These are phyloP conservation scores for Neurospora sp. DNA, from an alignment of 495 filamentous ascomycete genomes.

Conservation along the genomic window DNA sequence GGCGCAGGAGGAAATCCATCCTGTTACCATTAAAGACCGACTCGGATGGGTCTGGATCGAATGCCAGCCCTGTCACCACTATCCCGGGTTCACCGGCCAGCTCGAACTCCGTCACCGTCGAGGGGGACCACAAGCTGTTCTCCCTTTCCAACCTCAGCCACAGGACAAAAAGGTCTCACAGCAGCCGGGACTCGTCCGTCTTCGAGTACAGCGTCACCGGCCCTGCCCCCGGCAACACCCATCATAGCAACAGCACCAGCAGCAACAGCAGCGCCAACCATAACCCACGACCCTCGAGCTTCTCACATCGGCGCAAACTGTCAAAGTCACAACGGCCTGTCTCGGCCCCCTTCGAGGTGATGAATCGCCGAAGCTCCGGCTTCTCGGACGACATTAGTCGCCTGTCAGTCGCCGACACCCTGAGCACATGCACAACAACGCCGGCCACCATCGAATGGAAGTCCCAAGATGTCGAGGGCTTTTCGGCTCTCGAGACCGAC, in stretches of 20 bases:
- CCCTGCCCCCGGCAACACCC: not conserved
- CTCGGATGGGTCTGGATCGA: conserved; percentile 11
- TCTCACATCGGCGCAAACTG: conserved; percentile 10
- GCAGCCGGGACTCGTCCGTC: conserved; percentile 7
- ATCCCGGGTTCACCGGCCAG: conserved; percentile 16
- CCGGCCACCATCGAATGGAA: conserved; percentile 19
- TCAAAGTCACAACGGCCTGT: conserved; percentile 15
- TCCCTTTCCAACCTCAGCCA: conserved; percentile 17
- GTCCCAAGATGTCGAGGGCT: conserved; percentile 32
- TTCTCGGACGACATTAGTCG: conserved; percentile 18
- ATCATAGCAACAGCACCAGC: conserved; percentile 1
- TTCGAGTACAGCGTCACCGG: not conserved
- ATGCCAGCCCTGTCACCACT: conserved; percentile 7
- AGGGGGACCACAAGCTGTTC: conserved; percentile 14
- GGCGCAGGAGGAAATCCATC: conserved; percentile 1
- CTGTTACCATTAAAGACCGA: conserved; percentile 6
- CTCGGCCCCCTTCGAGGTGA: conserved; percentile 8
- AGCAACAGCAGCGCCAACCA: conserved; percentile 1
- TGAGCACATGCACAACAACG: conserved; percentile 3
- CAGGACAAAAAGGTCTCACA: conserved; percentile 14
- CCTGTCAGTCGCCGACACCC: conserved; percentile 15
- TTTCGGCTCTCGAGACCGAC: conserved; percentile 73
- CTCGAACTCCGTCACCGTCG: conserved; percentile 1
- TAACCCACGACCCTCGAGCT: not conserved
- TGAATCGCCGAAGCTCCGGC: conserved; percentile 14